Conservation (phyloP, 2,329 filamentous ascomycete genomes). For the Aureobasidium vineae region DNA sequence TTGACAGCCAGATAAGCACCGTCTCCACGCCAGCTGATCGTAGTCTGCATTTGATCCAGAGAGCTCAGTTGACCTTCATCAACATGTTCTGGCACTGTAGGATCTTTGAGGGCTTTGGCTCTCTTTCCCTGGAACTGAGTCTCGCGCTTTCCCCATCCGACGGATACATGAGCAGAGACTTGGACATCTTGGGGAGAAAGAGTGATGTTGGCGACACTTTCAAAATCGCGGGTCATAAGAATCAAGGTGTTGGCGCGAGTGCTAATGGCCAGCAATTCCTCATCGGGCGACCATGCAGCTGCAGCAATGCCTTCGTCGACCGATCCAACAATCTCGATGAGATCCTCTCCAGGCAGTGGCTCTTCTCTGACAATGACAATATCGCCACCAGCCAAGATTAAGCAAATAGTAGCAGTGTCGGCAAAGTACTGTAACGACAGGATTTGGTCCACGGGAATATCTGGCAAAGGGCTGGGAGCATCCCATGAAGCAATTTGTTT, state of each 20-base stretch:
- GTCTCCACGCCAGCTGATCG: slow-evolving; percentile 91
- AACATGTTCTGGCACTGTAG: slow-evolving; percentile 88
- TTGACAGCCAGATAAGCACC: slow-evolving; percentile 89
- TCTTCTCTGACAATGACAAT: slow-evolving; percentile 81
- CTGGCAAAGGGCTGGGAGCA: slow-evolving; percentile 74
- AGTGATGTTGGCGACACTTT: slow-evolving; percentile 71
- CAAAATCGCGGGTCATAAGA: slow-evolving; percentile 91
- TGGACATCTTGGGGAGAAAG: slow-evolving; percentile 76
- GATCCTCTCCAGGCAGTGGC: slow-evolving; percentile 63
- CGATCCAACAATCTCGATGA: slow-evolving; percentile 92
- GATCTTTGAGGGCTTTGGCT: slow-evolving; percentile 82
- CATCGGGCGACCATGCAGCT: slow-evolving; percentile 91
- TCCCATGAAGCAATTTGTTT: slow-evolving; percentile 78
- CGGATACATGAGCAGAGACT: slow-evolving; percentile 81
- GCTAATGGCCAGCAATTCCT: slow-evolving; percentile 80
- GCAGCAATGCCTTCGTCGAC: slow-evolving; percentile 89
- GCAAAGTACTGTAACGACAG: slow-evolving; percentile 81
- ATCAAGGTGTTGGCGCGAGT: slow-evolving; percentile 77
- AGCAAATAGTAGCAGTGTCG: slow-evolving; percentile 72
- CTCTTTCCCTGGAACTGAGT: slow-evolving; percentile 95
- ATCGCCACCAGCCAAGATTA: slow-evolving; percentile 87
- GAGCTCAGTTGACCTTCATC: slow-evolving; percentile 76
- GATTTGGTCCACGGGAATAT: slow-evolving; percentile 67
- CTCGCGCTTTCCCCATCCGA: slow-evolving; percentile 87
- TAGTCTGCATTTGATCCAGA: slow-evolving; percentile 68